Base-by-base conservation (phyloP, 2,329 filamentous ascomycete genomes). In the Lachnellula occidentalis region DNA sequence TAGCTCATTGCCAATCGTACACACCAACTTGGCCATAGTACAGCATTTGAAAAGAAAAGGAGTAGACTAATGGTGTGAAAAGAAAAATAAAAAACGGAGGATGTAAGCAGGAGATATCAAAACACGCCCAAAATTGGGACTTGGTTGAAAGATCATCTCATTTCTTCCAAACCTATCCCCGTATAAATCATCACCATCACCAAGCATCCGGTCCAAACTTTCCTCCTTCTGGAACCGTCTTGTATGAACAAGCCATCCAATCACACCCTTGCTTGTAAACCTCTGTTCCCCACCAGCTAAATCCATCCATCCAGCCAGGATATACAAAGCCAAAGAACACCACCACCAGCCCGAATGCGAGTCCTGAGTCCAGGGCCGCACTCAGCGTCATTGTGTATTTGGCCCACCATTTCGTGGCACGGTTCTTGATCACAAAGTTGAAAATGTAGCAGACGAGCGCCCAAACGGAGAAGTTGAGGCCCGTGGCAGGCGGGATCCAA, bases 351-450 rank as follows among this genome's bases (percentile, higher is more conserved):
- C 88, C 88, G 64, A 92, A 88, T 0, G 90, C 90, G 19, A 95
- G 74, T 1, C 90, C 89, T 1, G 87, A 91, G 68, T 95, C 90
- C 53, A 95, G 76, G 1, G 88, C 90, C 0, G 90, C 90, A 55
- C 86, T 90, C 50, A 95, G 75, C 4, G 89, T 92, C 88, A 95
- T 94, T 41, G 88, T 92, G 70, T 95, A 95, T 71, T 95, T 94
- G 47, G 83, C 83, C 90, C 90, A 95, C 90, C 90, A 95, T 1
- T 82, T 84, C 31, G 76, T 77, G 24, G 82, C 86, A 21, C 86
- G 77, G 36, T 81, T 81, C 67, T 85, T 83, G 65, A 95, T 79
- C 57, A 86, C 71, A 68, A 86, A 85, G 69, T 95, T 95, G 77
- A 95, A 95, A 43, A 90, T 63, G 70, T 87, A 95, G 73, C 88